Evolutionary conservation across 2,329 filamentous ascomycete species (phyloP).

Genomic region (Phoma sp.): DNA sequence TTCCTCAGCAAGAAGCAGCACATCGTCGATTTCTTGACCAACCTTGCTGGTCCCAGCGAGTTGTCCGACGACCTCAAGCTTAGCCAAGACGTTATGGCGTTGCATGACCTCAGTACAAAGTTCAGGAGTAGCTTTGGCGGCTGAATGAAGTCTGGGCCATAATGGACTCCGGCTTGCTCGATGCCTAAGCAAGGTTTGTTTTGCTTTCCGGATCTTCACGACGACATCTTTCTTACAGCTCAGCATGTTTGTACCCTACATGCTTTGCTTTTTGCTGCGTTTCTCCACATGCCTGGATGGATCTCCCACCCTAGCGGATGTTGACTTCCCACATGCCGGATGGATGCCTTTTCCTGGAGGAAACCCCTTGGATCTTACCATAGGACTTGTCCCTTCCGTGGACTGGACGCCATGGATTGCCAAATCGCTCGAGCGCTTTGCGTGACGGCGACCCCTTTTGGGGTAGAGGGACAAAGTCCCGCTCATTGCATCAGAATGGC

Average conservation of each 20-base stretch:
- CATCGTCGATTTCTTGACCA: slow-evolving; percentile 42
- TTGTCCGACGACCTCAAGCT: slow-evolving; percentile 44
- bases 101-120: slow-evolving; percentile 44
- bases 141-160: slow-evolving; percentile 33
- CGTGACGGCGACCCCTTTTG: slow-evolving; percentile 26
- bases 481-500: slow-evolving; percentile 36
- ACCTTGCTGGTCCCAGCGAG: slow-evolving; percentile 43
- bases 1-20: slow-evolving; percentile 45
- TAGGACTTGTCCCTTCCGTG: slow-evolving; percentile 36
- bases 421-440: slow-evolving; percentile 26
- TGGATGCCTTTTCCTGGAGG: slow-evolving; percentile 29
- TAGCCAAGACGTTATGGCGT: slow-evolving; percentile 41
- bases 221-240: slow-evolving; percentile 26
- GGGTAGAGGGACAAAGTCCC: slow-evolving; percentile 29
- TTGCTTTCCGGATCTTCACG: slow-evolving; percentile 27
- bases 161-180: slow-evolving; percentile 27
- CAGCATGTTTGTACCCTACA: slow-evolving; percentile 27
- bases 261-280: slow-evolving; percentile 32
- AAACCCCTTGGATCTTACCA: slow-evolving; percentile 24
- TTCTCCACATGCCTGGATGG: slow-evolving; percentile 27
- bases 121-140: slow-evolving; percentile 42
- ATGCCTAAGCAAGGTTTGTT: slow-evolving; percentile 42
- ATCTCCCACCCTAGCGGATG: slow-evolving; percentile 35
- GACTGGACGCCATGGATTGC: slow-evolving; percentile 27
- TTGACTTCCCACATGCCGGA: slow-evolving; percentile 31